A percentile compares a stretch with the other conserved stretches of the same genome.
Conservation (phyloP, 2,329 filamentous ascomycete genomes). For the Monosporascus cannonballus region DNA sequence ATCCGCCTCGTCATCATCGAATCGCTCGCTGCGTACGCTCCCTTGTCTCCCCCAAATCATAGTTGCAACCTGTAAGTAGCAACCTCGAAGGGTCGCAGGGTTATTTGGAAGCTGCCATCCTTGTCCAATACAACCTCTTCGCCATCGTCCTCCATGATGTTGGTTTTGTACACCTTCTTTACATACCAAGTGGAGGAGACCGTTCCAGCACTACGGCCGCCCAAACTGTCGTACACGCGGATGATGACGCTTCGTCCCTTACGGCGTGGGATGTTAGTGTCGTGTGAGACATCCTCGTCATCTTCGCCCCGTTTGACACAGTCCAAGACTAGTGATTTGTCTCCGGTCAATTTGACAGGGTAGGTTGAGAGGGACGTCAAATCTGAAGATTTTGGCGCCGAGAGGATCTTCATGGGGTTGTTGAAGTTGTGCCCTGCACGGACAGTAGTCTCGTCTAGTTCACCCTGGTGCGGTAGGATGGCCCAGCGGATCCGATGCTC, state of each 20-base stretch:
- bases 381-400: conserved; percentile 27
- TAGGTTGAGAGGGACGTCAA: conserved; percentile 17
- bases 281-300: conserved; percentile 64
- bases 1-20: too few relatives aligned
- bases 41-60: conserved; percentile 22
- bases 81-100: conserved; percentile 76
- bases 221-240: conserved; percentile 81
- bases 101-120: conserved; percentile 50
- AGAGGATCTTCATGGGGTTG: conserved; percentile 61
- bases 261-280: conserved; percentile 55
- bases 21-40: neutral
- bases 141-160: conserved; percentile 81
- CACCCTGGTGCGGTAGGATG: conserved; percentile 76
- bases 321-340: conserved; percentile 70
- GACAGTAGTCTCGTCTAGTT: conserved; percentile 66
- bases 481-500: conserved; percentile 82
- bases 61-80: conserved; percentile 66
- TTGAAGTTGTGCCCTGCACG: conserved; percentile 88
- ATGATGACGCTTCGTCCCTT: conserved; percentile 75
- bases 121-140: conserved; percentile 53
- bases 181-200: conserved; percentile 65
- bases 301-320: conserved; percentile 91
- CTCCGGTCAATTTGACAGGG: conserved; percentile 63
- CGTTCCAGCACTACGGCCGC: conserved; percentile 68
- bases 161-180: conserved; percentile 74